Evolutionary conservation across 108 stramenopile species (phyloP).

Genomic region (Discostella stelligeroides): DNA sequence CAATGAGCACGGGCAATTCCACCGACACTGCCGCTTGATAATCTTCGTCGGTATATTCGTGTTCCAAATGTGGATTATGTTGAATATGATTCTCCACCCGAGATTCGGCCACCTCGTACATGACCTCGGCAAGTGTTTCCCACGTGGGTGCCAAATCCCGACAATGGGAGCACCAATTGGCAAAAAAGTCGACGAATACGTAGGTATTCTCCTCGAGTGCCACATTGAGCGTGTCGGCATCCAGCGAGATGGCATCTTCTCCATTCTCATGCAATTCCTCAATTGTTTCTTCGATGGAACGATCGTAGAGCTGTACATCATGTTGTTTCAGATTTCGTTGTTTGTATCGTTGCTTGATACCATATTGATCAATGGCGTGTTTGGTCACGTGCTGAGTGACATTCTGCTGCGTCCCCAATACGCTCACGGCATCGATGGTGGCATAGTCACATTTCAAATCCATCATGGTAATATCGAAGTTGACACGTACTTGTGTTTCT

Average conservation of each 20-base stretch:
- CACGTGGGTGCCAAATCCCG: conserved; percentile 84
- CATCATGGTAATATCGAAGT: conserved; percentile 95
- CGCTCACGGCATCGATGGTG: conserved; percentile 81
- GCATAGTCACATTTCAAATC: conserved; percentile 89
- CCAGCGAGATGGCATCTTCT: conserved; percentile 79
- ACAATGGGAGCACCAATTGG: conserved; percentile 93
- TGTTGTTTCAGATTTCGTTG: conserved; percentile 88
- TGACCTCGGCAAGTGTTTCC: conserved; percentile 85
- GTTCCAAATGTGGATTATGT: conserved; percentile 19
- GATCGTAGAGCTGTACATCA: conserved; percentile 81
- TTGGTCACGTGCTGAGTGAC: conserved; percentile 93
- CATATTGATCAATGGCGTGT: conserved; percentile 91
- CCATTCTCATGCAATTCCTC: conserved; percentile 91
- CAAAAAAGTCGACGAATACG: conserved; percentile 74
- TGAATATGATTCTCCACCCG: conserved; percentile 41
- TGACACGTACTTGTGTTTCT: conserved; percentile 69
- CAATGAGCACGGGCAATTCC: conserved; percentile 78
- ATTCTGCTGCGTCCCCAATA: conserved; percentile 94
- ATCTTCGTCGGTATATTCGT: conserved; percentile 65
- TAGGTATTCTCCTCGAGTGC: conserved; percentile 52
- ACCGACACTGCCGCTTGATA: conserved; percentile 61
- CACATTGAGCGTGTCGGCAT: conserved; percentile 34
- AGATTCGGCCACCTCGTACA: conserved; percentile 62
- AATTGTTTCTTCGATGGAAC: conserved; percentile 68
- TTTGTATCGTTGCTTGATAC: conserved; percentile 77